Percentiles rank a stretch among this genome's conserved stretches.
phyloP scores from a whole-genome alignment of 495 filamentous ascomycete species.

The Neurospora hispaniola region DNA sequence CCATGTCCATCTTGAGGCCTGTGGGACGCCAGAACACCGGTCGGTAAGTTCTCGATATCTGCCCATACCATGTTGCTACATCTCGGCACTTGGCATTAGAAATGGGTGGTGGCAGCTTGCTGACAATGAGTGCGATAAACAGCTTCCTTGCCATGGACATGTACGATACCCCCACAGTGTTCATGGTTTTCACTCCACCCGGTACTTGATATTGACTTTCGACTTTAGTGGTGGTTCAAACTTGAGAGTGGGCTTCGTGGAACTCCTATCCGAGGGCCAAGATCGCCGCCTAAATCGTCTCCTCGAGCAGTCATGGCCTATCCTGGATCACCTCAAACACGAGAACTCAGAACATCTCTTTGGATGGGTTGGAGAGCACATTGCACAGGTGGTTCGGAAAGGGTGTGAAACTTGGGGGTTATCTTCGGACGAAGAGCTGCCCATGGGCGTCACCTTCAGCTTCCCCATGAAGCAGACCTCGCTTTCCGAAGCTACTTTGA shows the following conservation, averaged over 20 bases:
- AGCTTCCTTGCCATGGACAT: conserved; percentile 72
- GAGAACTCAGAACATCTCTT: conserved; percentile 67
- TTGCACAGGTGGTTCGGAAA: conserved; percentile 56
- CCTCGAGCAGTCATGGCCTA: conserved; percentile 66
- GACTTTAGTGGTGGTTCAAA: conserved; percentile 58
- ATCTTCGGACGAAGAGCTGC: conserved; percentile 35
- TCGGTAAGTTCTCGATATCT: conserved; percentile 26
- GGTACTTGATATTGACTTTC: conserved; percentile 1
- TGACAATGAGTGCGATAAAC: neutral
- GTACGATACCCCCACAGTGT: conserved; percentile 20
- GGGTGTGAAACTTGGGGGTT: conserved; percentile 25
- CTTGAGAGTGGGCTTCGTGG: conserved; percentile 66
- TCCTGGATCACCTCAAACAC: conserved; percentile 68
- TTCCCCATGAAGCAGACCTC: conserved; percentile 77
- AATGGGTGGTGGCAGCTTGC: neutral
- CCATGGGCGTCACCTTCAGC: conserved; percentile 77
- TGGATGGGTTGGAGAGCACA: conserved; percentile 67
- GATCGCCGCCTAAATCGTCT: conserved; percentile 26
- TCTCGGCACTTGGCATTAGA: neutral
- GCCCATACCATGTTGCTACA: neutral
- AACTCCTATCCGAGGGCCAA: conserved; percentile 42
- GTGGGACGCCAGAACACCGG: conserved; percentile 48
- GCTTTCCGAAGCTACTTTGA: conserved; percentile 63
- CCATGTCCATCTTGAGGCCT: conserved; percentile 48
- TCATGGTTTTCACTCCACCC: conserved; percentile 3